Evolutionary conservation across 768 basidiomycete genomes (phyloP).

Genomic region (Collybiopsis confluens): DNA sequence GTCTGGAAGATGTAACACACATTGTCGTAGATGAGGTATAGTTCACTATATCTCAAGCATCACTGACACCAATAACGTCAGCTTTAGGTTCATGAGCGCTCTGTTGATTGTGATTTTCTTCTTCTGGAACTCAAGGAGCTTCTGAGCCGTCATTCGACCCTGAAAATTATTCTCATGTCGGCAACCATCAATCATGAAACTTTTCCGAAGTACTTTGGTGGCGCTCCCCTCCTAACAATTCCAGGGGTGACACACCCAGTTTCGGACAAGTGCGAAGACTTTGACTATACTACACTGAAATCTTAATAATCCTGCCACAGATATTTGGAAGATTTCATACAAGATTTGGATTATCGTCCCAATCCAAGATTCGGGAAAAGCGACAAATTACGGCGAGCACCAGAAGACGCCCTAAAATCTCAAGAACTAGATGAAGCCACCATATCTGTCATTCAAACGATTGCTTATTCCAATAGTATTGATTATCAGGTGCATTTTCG

Average conservation of each 20-base stretch:
- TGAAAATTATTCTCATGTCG: slow-evolving; percentile 89
- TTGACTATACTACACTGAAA: background rate
- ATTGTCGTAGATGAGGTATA: slow-evolving; percentile 87
- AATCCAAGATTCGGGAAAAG: slow-evolving; percentile 22
- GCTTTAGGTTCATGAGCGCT: slow-evolving; percentile 84
- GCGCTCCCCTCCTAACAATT: slow-evolving; percentile 78
- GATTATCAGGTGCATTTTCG: slow-evolving; percentile 58
- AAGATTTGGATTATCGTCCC: slow-evolving; percentile 52
- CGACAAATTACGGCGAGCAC: slow-evolving; percentile 36
- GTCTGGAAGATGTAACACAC: slow-evolving; percentile 69
- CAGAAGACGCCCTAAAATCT: slow-evolving; percentile 45
- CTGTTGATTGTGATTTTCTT: slow-evolving; percentile 86
- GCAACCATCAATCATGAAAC: slow-evolving; percentile 90
- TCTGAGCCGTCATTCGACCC: slow-evolving; percentile 50
- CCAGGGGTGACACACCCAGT: slow-evolving; percentile 82
- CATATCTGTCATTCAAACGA: slow-evolving; percentile 52
- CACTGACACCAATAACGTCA: background rate
- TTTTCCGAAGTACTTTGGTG: slow-evolving; percentile 79
- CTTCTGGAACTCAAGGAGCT: slow-evolving; percentile 81
- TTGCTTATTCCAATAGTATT: slow-evolving; percentile 58
- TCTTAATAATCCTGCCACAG: slow-evolving; percentile 27
- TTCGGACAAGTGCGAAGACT: slow-evolving; percentile 55
- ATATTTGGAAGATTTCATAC: slow-evolving; percentile 80
- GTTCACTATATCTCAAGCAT: background rate
- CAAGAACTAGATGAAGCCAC: slow-evolving; percentile 45